Conservation (phyloP, 2,329 filamentous ascomycete genomes). For the Paecilomyces fulvus region DNA sequence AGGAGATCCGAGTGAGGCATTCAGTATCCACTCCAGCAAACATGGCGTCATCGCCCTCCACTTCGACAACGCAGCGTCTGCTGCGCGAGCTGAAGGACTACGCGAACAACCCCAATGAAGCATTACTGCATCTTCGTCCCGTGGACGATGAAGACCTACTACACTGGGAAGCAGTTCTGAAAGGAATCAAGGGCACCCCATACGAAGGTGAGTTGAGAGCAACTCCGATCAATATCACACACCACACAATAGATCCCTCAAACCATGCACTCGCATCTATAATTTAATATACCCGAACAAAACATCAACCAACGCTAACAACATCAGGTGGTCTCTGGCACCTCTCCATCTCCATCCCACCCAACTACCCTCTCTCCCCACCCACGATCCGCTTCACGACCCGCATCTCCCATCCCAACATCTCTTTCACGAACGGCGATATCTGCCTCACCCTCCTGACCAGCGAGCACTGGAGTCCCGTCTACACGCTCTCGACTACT, state of each 20-base stretch:
- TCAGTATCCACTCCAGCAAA: constrained; percentile 3
- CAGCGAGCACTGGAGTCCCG: constrained; percentile 66
- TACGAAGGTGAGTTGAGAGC: constrained; percentile 45
- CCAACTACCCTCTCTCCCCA: constrained; percentile 68
- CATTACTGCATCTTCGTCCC: constrained; percentile 49
- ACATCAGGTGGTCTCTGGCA: constrained; percentile 68
- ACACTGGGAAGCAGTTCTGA: constrained; percentile 53
- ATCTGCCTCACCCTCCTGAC: constrained; percentile 87
- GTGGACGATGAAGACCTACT: constrained; percentile 49
- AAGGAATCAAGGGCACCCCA: constrained; percentile 49
- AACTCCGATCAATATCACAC: too few relatives aligned
- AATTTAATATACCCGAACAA: not conserved
- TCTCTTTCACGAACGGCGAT: constrained; percentile 66
- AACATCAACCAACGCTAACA: not conserved
- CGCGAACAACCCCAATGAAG: constrained; percentile 47
- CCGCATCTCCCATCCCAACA: constrained; percentile 77
- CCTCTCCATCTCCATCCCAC: constrained; percentile 66
- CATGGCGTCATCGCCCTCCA: constrained; percentile 18
- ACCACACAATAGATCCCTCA: not conserved
- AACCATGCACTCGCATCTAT: not conserved
- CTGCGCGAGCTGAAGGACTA: constrained; percentile 55
- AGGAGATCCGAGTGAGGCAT: not conserved
- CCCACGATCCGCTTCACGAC: constrained; percentile 77
- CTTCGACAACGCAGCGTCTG: constrained; percentile 48
- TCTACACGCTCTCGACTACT: constrained; percentile 61